phyloP scores from a whole-genome alignment of 2,329 filamentous ascomycete species.

The Macrophomina pseudophaseolina region DNA sequence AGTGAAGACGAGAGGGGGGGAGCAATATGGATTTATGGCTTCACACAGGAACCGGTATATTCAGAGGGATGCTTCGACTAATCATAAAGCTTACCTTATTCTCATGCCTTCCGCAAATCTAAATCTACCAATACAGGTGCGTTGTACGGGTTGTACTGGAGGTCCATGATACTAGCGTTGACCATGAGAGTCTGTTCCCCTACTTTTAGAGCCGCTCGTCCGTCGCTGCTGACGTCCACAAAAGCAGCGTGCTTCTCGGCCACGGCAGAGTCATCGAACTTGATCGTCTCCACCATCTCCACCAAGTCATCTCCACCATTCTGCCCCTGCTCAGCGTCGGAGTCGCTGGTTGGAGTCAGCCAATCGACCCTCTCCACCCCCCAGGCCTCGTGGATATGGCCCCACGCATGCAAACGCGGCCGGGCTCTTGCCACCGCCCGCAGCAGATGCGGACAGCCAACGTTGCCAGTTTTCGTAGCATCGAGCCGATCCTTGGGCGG shows the following conservation, averaged over 20 bases:
- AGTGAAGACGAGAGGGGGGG: no score
- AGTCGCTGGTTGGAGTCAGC: conserved; percentile 33
- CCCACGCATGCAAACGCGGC: conserved; percentile 65
- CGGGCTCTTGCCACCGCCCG: conserved; percentile 56
- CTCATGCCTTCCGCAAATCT: conserved; percentile 40
- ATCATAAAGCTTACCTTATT: neutral
- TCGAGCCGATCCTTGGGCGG: conserved; percentile 61
- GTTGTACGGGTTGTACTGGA: conserved; percentile 55
- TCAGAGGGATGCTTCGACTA: no score
- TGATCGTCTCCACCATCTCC: conserved; percentile 14
- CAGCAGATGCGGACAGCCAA: conserved; percentile 62
- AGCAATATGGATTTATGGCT: no score
- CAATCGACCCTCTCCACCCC: conserved; percentile 46
- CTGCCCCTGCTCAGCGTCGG: conserved; percentile 13
- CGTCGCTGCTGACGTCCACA: conserved; percentile 40
- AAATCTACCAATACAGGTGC: conserved; percentile 63
- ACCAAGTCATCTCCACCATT: conserved; percentile 2
- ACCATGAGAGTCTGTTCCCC: conserved; percentile 62
- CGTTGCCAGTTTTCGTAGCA: conserved; percentile 38
- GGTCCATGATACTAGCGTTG: conserved; percentile 63
- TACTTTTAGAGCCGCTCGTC: conserved; percentile 41
- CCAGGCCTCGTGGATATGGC: conserved; percentile 64
- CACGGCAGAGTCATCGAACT: conserved; percentile 32
- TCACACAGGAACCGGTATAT: no score
- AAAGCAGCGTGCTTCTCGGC: conserved; percentile 34